Percentiles rank a stretch among this genome's conserved stretches.
Conservation (phyloP, 345 rosid species). For the Brassica juncea region DNA sequence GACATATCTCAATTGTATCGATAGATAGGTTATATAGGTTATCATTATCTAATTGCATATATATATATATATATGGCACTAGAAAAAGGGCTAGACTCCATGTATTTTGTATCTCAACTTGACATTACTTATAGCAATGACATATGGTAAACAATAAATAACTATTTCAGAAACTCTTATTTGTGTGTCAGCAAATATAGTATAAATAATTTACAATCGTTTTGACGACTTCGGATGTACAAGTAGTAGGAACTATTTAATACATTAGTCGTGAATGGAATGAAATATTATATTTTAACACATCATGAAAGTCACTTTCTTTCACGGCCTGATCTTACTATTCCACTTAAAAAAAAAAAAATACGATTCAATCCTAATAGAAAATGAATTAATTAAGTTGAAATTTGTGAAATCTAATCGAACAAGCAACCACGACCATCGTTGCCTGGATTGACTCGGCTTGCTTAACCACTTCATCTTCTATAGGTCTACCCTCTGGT, state of each 20-base stretch:
- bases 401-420: slow-evolving; percentile 14
- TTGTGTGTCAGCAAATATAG: slow-evolving; percentile 8
- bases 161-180: background rate
- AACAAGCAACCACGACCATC: slow-evolving; percentile 42
- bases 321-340: slow-evolving; percentile 32
- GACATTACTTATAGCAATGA: slow-evolving; percentile 7
- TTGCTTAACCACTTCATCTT: no score
- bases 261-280: slow-evolving; percentile 11
- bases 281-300: slow-evolving; percentile 10
- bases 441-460: slow-evolving; percentile 37
- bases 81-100: background rate
- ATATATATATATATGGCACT: background rate
- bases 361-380: background rate
- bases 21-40: background rate
- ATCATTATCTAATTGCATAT: background rate
- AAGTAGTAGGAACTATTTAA: slow-evolving; percentile 4
- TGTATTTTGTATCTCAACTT: slow-evolving; percentile 4
- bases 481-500: no score
- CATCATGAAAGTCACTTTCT: slow-evolving; percentile 43
- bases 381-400: slow-evolving; percentile 28
- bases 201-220: background rate
- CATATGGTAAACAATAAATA: background rate
- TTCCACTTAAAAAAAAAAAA: background rate
- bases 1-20: background rate
- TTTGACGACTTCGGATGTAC: slow-evolving; percentile 35